Percentiles rank a stretch among this genome's conserved stretches.
These are phyloP conservation scores for Metschnikowia henanensis DNA, from an alignment of 805 yeast species.

Conservation along the genomic window DNA sequence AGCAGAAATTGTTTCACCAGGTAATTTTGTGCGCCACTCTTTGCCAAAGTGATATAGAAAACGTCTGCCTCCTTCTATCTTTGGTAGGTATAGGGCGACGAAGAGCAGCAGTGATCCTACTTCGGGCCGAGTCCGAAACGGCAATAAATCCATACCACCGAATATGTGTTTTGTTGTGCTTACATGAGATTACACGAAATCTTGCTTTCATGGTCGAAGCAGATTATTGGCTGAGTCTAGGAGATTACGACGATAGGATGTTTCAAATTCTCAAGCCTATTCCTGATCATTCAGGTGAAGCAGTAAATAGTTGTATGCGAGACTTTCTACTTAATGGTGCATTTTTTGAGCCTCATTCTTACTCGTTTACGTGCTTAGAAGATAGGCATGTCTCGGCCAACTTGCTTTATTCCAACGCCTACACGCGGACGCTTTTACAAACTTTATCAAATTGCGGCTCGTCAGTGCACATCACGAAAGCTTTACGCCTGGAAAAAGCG, in stretches of 20 bases:
- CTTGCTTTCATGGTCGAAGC: slow-evolving; percentile 1
- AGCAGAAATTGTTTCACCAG: slow-evolving; percentile 7
- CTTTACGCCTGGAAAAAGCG: background rate
- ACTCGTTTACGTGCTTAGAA: background rate
- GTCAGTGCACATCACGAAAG: background rate
- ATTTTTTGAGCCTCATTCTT: slow-evolving; percentile 7
- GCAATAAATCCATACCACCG: slow-evolving; percentile 5
- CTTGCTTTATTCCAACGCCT: background rate
- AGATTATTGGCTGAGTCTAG: slow-evolving; percentile 10
- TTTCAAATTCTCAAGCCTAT: background rate
- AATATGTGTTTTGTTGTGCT: slow-evolving; percentile 6
- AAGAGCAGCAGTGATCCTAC: slow-evolving; percentile 10
- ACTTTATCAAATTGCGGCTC: background rate
- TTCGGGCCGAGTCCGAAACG: slow-evolving; percentile 7
- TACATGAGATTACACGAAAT: slow-evolving; percentile 6
- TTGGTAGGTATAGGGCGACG: slow-evolving; percentile 14
- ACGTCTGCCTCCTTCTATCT: slow-evolving; percentile 8
- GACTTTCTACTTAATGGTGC: slow-evolving; percentile 3
- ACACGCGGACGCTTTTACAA: background rate
- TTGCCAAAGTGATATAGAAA: slow-evolving; percentile 9
- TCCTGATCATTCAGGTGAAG: background rate
- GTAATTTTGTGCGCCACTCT: slow-evolving; percentile 6
- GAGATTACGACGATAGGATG: background rate
- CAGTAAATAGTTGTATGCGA: background rate
- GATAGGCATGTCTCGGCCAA: background rate